Evolutionary conservation across 129 eudicot genomes (phyloP).

Genomic region (Gnaphalium uliginosum): DNA sequence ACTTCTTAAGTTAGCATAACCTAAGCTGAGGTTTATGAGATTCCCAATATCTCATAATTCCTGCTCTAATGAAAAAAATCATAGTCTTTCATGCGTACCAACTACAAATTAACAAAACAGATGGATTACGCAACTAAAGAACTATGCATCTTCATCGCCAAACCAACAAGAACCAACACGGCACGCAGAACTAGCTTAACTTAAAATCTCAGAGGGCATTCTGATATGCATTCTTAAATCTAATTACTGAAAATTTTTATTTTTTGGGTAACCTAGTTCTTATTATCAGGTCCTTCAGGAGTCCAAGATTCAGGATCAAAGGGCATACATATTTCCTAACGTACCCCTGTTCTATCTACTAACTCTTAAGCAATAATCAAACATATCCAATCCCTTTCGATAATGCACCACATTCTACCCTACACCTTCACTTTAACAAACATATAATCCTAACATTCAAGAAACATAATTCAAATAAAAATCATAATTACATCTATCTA

Average conservation of each 20-base stretch:
- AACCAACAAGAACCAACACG: background rate
- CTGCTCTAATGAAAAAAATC: background rate
- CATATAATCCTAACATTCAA: background rate
- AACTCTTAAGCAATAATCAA: background rate
- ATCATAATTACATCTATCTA: background rate
- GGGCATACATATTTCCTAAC: background rate
- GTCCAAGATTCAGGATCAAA: background rate
- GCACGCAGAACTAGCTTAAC: background rate
- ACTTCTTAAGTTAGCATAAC: background rate
- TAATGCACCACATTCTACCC: background rate
- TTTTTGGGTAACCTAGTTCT: background rate
- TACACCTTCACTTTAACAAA: background rate
- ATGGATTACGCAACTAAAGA: constrained; percentile 3
- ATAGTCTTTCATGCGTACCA: background rate
- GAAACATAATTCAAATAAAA: background rate
- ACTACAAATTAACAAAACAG: background rate
- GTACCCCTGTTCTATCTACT: background rate
- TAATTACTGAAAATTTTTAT: background rate
- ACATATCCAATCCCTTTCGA: background rate
- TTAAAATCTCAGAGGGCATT: background rate
- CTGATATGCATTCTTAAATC: background rate
- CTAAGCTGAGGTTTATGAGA: background rate
- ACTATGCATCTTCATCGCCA: constrained; percentile 5
- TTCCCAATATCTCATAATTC: background rate
- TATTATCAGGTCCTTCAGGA: background rate